phyloP scores from a whole-genome alignment of 106 monocot genomes.

The Dendrobium catenatum region DNA sequence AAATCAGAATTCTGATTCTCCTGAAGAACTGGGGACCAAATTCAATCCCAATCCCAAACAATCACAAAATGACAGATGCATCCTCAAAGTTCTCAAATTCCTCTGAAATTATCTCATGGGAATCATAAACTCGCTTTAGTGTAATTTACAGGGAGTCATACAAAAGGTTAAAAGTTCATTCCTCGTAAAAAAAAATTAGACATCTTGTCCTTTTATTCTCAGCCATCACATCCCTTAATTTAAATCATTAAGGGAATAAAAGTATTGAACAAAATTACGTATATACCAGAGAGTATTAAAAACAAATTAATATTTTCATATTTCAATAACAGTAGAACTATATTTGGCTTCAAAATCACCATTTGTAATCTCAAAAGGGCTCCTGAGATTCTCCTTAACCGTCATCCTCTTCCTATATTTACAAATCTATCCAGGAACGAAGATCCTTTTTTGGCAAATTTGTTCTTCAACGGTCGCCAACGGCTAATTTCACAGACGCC shows the following conservation, averaged over 20 bases:
- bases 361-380: not conserved
- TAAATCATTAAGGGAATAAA: not conserved
- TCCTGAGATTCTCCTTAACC: not conserved
- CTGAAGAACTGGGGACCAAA: too few species aligned
- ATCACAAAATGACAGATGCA: too few species aligned
- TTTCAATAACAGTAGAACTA: conserved; percentile 7
- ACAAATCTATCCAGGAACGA: not conserved
- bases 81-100: too few species aligned
- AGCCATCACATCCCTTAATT: conserved; percentile 4
- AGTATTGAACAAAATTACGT: not conserved
- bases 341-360: conserved; percentile 8
- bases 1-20: too few species aligned
- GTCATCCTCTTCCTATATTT: not conserved
- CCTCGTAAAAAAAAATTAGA: not conserved
- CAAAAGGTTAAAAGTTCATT: not conserved
- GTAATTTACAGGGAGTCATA: too few species aligned
- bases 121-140: too few species aligned
- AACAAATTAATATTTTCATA: conserved; percentile 1
- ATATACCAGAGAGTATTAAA: not conserved
- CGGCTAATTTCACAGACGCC: conserved; percentile 24
- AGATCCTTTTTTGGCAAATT: not conserved
- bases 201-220: conserved; percentile 1
- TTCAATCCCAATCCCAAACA: too few species aligned
- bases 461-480: not conserved
- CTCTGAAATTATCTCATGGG: too few species aligned